Percentiles rank a stretch among this genome's conserved stretches.
phyloP scores from a whole-genome alignment of 495 filamentous ascomycete species.

The Chaetomium cochliodes region DNA sequence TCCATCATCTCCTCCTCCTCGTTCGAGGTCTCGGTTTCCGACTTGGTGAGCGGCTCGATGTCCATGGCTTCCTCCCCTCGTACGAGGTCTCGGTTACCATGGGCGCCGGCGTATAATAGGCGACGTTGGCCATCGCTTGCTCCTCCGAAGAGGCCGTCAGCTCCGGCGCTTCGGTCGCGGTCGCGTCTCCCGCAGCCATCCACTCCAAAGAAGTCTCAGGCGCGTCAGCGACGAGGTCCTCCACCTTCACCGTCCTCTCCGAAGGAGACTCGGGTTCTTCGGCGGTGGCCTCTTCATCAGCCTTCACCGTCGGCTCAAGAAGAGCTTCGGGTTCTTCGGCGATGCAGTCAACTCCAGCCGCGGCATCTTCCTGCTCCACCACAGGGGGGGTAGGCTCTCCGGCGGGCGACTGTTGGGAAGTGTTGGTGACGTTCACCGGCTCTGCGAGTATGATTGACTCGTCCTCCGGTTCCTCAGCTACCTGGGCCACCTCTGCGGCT shows the following conservation, averaged over 20 bases:
- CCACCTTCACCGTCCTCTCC: slow-evolving; percentile 9
- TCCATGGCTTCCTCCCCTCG: slow-evolving; percentile 3
- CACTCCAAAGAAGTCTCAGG: neutral
- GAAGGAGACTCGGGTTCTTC: neutral
- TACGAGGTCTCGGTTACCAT: neutral
- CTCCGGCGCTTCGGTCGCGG: slow-evolving; percentile 1
- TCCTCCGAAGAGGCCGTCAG: neutral
- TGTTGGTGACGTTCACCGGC: neutral
- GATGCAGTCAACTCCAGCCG: neutral
- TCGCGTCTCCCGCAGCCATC: neutral
- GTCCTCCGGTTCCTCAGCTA: slow-evolving; percentile 2
- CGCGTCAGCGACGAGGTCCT: neutral
- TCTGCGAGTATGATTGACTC: neutral
- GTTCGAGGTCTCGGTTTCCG: neutral
- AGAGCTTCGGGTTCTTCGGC: slow-evolving; percentile 4
- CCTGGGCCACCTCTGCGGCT: neutral
- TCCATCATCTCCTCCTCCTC: neutral
- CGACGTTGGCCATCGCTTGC: neutral
- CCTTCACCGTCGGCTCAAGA: slow-evolving; percentile 4
- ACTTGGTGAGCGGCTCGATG: neutral
- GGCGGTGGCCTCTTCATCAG: neutral
- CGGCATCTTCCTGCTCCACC: slow-evolving; percentile 4
- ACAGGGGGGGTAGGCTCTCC: slow-evolving; percentile 3
- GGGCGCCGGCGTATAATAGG: neutral
- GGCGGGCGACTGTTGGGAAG: neutral